A percentile compares a stretch with the other conserved stretches of the same genome.
Conservation (phyloP, 768 basidiomycete species). For the Amanita muscaria region DNA sequence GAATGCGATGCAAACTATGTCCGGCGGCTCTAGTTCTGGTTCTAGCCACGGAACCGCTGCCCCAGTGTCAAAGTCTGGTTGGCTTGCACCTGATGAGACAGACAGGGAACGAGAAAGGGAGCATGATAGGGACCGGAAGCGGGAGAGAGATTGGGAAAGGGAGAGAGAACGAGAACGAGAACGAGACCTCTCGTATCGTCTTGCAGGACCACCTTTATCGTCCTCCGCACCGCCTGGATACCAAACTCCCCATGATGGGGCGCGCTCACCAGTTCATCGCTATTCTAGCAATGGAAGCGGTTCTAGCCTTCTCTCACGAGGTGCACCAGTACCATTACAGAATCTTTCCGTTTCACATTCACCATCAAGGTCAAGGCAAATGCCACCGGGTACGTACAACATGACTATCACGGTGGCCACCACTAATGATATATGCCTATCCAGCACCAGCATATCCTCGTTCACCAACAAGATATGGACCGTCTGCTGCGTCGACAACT, state of each 20-base stretch:
- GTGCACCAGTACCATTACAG: constrained; percentile 9
- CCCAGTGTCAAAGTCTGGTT: constrained; percentile 25
- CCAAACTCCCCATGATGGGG: constrained; percentile 19
- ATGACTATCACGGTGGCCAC: not conserved
- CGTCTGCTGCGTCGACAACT: constrained; percentile 9
- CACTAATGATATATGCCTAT: not conserved
- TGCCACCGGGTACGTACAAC: constrained; percentile 1
- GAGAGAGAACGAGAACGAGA: constrained; percentile 17
- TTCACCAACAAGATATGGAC: constrained; percentile 22
- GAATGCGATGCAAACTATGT: constrained; percentile 24
- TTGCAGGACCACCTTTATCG: constrained; percentile 19
- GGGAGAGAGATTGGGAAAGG: constrained; percentile 2
- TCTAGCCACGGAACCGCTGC: constrained; percentile 17
- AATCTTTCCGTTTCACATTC: not conserved
- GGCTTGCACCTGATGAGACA: constrained; percentile 21
- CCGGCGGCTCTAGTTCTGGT: constrained; percentile 9
- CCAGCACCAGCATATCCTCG: constrained; percentile 5
- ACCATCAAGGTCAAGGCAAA: constrained; percentile 6
- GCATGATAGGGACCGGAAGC: not conserved
- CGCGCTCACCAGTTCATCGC: constrained; percentile 32
- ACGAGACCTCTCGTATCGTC: constrained; percentile 19
- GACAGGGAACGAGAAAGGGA: constrained; percentile 17
- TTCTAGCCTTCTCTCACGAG: constrained; percentile 7
- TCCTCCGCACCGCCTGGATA: constrained; percentile 23
- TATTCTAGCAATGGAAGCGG: constrained; percentile 22